Conservation (phyloP, 2,329 filamentous ascomycete genomes). For the Fusarium penzigii region DNA sequence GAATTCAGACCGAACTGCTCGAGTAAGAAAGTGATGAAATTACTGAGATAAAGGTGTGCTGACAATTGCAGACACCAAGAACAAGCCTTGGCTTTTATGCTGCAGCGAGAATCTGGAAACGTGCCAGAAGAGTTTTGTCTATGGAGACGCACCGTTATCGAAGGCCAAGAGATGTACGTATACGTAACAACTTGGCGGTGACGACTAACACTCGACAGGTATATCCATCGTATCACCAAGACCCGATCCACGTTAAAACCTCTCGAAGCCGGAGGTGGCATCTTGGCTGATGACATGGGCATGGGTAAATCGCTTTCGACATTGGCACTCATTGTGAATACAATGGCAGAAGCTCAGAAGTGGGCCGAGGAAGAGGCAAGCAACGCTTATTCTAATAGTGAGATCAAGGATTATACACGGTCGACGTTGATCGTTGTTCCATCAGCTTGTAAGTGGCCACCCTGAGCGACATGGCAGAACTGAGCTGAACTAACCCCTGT, state of each 20-base stretch:
- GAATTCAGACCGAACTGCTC: constrained; percentile 26
- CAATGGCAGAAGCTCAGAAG: constrained; percentile 35
- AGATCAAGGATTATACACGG: constrained; percentile 26
- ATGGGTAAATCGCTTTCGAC: constrained; percentile 59
- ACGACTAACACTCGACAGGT: constrained; percentile 22
- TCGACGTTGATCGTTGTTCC: constrained; percentile 48
- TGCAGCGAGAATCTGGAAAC: constrained; percentile 38
- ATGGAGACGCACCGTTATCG: constrained; percentile 30
- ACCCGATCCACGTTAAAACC: constrained; percentile 28
- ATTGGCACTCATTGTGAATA: constrained; percentile 49
- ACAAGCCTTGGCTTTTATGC: constrained; percentile 40
- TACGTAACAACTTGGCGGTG: not conserved
- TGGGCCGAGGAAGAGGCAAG: constrained; percentile 35
- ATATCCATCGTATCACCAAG: constrained; percentile 43
- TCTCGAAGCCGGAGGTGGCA: constrained; percentile 42
- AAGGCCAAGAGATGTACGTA: constrained; percentile 30
- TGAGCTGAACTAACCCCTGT: not conserved
- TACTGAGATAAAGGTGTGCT: not conserved
- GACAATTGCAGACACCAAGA: constrained; percentile 37
- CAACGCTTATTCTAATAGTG: constrained; percentile 10
- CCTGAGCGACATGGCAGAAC: not conserved
- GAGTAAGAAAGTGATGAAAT: constrained; percentile 15
- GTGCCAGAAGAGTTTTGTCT: constrained; percentile 33
- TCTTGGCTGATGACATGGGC: constrained; percentile 64
- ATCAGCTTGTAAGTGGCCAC: constrained; percentile 38